Conservation (phyloP, 495 filamentous ascomycete species). For the Aspergillus kassunensis region DNA sequence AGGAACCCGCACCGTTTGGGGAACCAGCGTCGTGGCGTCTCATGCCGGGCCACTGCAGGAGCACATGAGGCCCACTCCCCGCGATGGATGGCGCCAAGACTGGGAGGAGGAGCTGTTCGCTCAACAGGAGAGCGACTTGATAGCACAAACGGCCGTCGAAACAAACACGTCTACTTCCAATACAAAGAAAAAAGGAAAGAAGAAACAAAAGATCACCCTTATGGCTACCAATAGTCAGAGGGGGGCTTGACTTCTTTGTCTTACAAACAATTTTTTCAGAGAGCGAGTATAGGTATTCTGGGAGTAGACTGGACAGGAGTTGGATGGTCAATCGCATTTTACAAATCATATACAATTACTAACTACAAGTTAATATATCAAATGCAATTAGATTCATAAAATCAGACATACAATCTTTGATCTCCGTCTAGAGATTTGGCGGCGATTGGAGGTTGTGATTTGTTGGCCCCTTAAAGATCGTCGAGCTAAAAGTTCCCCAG, state of each 20-base stretch:
- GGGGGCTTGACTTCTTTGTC: conserved; percentile 42
- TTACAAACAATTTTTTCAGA: background rate
- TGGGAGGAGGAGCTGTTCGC: conserved; percentile 66
- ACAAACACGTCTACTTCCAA: conserved; percentile 21
- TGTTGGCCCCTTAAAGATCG: conserved; percentile 8
- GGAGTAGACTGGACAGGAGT: conserved; percentile 8
- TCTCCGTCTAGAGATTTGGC: background rate
- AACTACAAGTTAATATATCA: too few species aligned
- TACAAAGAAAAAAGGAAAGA: conserved; percentile 70
- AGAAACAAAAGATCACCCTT: conserved; percentile 88
- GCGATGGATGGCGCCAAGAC: conserved; percentile 81
- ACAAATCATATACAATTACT: background rate
- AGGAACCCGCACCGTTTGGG: conserved; percentile 79
- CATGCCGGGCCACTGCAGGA: conserved; percentile 42
- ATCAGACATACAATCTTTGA: too few species aligned
- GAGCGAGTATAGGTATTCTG: background rate
- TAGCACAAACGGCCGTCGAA: conserved; percentile 32
- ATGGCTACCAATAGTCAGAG: conserved; percentile 82
- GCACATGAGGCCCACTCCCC: conserved; percentile 29
- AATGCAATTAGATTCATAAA: background rate
- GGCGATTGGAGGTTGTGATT: background rate
- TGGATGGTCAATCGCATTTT: background rate
- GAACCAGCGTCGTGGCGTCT: conserved; percentile 61
- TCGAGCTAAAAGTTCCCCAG: conserved; percentile 9
- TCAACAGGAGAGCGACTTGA: conserved; percentile 39